phyloP scores from a whole-genome alignment of 2,329 filamentous ascomycete species.

The Ophiostoma pallidulum region DNA sequence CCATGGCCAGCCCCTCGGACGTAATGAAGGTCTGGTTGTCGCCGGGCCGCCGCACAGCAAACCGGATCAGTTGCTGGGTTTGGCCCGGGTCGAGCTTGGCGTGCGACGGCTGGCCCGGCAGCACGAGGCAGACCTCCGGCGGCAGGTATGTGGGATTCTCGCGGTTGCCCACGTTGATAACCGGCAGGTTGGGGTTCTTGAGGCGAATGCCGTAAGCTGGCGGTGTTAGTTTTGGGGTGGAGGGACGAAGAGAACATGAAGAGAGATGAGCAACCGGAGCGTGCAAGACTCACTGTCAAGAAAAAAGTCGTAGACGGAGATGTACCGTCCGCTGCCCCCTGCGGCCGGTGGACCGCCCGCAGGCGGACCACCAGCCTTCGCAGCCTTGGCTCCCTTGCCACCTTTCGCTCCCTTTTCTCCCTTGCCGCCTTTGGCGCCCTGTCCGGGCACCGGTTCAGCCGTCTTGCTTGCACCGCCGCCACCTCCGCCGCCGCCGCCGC shows the following conservation, averaged over 20 bases:
- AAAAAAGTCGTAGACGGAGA: constrained; percentile 45
- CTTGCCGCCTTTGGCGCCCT: not conserved
- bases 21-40: constrained; percentile 48
- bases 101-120: constrained; percentile 45
- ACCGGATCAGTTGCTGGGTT: constrained; percentile 49
- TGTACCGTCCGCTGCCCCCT: constrained; percentile 29
- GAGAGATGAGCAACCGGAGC: too few species aligned
- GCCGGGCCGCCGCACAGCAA: constrained; percentile 47
- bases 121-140: constrained; percentile 44
- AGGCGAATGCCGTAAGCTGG: constrained; percentile 29
- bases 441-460: too few species aligned
- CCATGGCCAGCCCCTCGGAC: constrained; percentile 35
- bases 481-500: constrained; percentile 2
- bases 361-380: not conserved
- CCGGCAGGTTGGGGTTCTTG: constrained; percentile 31
- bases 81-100: constrained; percentile 41
- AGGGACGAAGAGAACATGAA: too few species aligned
- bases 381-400: not conserved
- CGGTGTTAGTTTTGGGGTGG: not conserved
- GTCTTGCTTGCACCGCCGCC: constrained; percentile 5
- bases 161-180: constrained; percentile 50
- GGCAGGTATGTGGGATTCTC: constrained; percentile 49
- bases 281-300: constrained; percentile 25
- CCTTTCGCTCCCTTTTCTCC: constrained; percentile 1
- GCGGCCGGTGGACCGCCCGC: constrained; percentile 12